Percentiles rank a stretch among this genome's conserved stretches.
Evolutionary conservation across 176 grass and related monocot genomes (phyloP).

Genomic region (Alloteropsis semialata): DNA sequence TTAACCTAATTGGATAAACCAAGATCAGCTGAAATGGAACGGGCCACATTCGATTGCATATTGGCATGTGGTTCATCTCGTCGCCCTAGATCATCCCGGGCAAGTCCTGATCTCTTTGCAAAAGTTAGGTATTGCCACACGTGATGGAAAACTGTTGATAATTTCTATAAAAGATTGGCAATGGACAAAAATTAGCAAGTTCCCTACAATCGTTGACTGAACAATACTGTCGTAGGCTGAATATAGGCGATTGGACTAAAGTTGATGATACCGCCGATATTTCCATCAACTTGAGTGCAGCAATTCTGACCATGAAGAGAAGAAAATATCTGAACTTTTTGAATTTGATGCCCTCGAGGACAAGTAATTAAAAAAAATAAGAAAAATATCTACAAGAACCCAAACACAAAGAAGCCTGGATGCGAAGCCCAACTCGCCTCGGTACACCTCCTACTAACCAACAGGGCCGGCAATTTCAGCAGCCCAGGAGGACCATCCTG

Average conservation of each 20-base stretch:
- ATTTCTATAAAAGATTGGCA: too few relatives aligned
- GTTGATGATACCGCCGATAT: too few relatives aligned
- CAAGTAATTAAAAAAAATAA: not conserved
- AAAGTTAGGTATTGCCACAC: not conserved
- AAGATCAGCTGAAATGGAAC: not conserved
- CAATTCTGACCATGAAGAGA: not conserved
- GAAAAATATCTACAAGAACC: not conserved
- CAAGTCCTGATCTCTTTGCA: not conserved
- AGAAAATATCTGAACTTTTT: not conserved
- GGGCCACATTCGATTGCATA: not conserved
- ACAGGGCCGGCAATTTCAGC: too few relatives aligned
- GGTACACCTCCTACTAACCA: too few relatives aligned
- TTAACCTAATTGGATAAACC: constrained; percentile 19
- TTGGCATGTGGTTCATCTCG: not conserved
- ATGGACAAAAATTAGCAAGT: too few relatives aligned
- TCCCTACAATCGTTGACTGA: not conserved
- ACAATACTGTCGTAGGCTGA: not conserved
- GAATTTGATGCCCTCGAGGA: not conserved
- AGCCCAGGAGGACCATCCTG: too few relatives aligned
- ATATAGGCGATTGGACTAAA: not conserved
- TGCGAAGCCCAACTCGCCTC: not conserved
- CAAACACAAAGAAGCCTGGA: not conserved
- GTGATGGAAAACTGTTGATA: not conserved
- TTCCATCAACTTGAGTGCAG: not conserved
- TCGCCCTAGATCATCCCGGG: not conserved